A percentile compares a stretch with the other conserved stretches of the same genome.
Conservation (phyloP, 768 basidiomycete species). For the Lepiota venenata region DNA sequence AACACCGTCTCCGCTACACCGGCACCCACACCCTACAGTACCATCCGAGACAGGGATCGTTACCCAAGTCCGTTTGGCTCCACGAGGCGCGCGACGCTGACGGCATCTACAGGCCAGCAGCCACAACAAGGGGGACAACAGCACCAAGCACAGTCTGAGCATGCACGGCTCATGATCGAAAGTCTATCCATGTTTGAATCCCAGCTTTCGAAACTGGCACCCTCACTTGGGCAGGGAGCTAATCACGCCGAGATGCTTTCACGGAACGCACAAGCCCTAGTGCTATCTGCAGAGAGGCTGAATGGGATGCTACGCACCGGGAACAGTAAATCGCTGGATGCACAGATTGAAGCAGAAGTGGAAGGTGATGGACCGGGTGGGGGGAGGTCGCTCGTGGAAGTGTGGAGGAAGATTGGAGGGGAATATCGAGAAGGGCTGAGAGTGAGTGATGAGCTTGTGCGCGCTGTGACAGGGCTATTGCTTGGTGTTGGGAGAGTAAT, state of each 20-base stretch:
- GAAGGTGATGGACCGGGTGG: conserved; percentile 32
- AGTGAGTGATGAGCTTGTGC: conserved; percentile 75
- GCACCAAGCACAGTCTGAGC: conserved; percentile 42
- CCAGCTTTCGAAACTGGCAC: conserved; percentile 53
- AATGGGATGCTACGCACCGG: conserved; percentile 57
- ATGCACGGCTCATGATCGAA: conserved; percentile 68
- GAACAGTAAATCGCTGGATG: conserved; percentile 59
- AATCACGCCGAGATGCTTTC: conserved; percentile 39
- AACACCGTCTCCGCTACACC: conserved; percentile 10
- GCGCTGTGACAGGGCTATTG: conserved; percentile 72
- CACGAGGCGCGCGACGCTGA: conserved; percentile 19
- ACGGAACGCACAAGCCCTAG: conserved; percentile 59
- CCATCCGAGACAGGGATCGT: conserved; percentile 18
- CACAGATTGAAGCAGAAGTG: conserved; percentile 76
- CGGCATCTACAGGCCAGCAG: conserved; percentile 15
- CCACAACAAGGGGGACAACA: background rate
- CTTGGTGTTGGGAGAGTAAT: conserved; percentile 72
- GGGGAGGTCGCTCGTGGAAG: conserved; percentile 40
- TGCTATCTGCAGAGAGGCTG: conserved; percentile 62
- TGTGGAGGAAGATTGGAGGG: conserved; percentile 67
- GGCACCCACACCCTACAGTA: conserved; percentile 15
- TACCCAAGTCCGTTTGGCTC: conserved; percentile 23
- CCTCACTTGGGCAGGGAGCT: conserved; percentile 20
- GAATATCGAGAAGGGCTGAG: conserved; percentile 72
- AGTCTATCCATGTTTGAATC: conserved; percentile 68